Base-by-base conservation (phyloP, 2,329 filamentous ascomycete genomes). In the Leptosphaerulina australis region DNA sequence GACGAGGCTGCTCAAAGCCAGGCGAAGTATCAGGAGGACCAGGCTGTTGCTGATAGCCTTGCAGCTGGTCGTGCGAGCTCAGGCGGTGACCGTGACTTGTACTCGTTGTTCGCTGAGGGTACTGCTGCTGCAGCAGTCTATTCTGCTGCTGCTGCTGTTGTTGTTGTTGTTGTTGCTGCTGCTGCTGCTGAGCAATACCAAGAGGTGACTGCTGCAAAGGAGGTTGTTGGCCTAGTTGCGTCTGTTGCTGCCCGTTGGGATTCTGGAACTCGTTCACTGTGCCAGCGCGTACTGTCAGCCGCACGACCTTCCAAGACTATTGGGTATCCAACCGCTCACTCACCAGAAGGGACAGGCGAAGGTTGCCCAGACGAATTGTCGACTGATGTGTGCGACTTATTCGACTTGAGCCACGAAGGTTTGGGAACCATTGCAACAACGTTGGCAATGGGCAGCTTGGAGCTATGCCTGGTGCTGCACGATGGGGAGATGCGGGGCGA, bases 361-460 rank as follows among this genome's bases (percentile, higher is more conserved):
- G 64, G 58, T 39, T 70, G 70, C 34, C 67, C 70, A 50, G 68
- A 64, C 35, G 65, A 59, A 31, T 53, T 66, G 56, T 71, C 70
- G 48, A 72, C 65, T 37, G 71, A 71, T 34, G 66, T 63, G 56
- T 73, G 69, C 62, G 71, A 71, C 50, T 64, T 63, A 35, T 72
- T 73, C 63, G 66, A 66, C 69, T 72, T 73, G 53, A 60, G 62
- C 70, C 65, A 72, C 34, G 68, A 65, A 44, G 69, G 65, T 62
- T 67, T 69, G 46, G 68, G 66, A 62, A 69, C 68, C 71, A 73
- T 74, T n/a, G n/a, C n/a, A n/a, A n/a, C n/a, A n/a, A 43, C 31
- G 41, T 49, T 64, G 69, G 70, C 63, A 46, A 56, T 56, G 52
- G 50, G 51, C 55, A 58, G 54, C 58, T 54, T 47, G 50, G 41